Evolutionary conservation across 306 rosid genomes (phyloP), one percentile per base, ranked within the genome.

Genomic region (Cucurbita ficifolia): DNA sequence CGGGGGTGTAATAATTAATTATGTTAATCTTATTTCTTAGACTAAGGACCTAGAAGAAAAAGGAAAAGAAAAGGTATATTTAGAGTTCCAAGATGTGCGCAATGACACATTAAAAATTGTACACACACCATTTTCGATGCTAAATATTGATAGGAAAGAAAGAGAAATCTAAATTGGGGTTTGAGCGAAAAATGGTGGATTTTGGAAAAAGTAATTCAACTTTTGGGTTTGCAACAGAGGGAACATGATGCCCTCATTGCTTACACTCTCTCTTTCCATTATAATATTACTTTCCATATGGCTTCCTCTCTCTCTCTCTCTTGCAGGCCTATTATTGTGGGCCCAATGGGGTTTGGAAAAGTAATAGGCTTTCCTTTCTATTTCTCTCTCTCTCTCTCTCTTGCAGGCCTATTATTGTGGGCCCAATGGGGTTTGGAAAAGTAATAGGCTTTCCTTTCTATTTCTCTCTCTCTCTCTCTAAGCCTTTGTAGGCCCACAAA

Each of bases 201-300:
- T 48, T 48, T 48, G 33, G 5, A 19, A 57, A 70, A 16, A 72
- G 43, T 24, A 43, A 54, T 77, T 70, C 5, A 68, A 76, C 81
- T 80, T 87, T 77, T 82, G 82, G 79, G 86, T 84, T 85, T 81
- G 92, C 81, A 82, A 81, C 75, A 85, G 84, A 86, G 94, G 94
- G 90, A 88, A 84, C 96, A 88, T 82, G 87, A 84, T 86, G 86
- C 83, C 84, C 83, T 86, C 83, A 89, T 87, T 79, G 84, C 78
- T 83, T 81, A 79, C 86, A 60, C 62, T 71, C 33, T 18, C 63
- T 16, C 46, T 63, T 68, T 76, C 8, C 71, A 72, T 77, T 74
- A 81, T 76, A 45, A 74, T 57, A 12, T 18, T 43, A 43, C 48
- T 72, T 17, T 72, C 49, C 46, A 86, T 77, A 43, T 60, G 70